These are phyloP conservation scores for Metarhizium guizhouense DNA, from an alignment of 2,329 filamentous ascomycete species.

Conservation along the genomic window DNA sequence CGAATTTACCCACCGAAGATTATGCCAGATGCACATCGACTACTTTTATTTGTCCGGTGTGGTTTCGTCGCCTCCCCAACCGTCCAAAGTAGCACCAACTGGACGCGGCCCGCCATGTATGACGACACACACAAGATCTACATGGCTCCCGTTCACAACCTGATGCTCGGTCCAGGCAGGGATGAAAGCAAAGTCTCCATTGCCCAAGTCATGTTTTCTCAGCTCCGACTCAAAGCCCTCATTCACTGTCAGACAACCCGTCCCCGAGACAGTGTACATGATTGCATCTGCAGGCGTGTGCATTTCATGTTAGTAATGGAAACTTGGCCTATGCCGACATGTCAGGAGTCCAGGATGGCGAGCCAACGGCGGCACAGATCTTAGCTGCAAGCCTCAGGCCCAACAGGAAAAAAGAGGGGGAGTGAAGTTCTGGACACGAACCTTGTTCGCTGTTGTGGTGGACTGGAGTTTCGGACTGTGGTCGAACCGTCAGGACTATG, in stretches of 20 bases:
- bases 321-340: background rate
- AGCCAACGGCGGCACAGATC: background rate
- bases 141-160: conserved; percentile 54
- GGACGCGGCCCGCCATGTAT: conserved; percentile 53
- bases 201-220: conserved; percentile 45
- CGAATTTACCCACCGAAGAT: background rate
- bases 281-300: conserved; percentile 48
- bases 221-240: conserved; percentile 41
- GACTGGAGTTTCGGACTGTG: conserved; percentile 51
- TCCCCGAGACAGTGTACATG: conserved; percentile 54
- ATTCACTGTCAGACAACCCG: conserved; percentile 50
- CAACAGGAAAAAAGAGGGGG: background rate
- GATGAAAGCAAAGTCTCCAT: conserved; percentile 62
- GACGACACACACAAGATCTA: conserved; percentile 56
- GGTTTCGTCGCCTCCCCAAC: conserved; percentile 47
- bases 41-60: conserved; percentile 9
- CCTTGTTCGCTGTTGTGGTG: conserved; percentile 64
- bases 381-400: background rate
- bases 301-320: background rate
- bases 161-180: conserved; percentile 65
- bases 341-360: background rate
- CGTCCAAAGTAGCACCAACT: conserved; percentile 51
- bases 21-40: background rate
- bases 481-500: conserved; percentile 53
- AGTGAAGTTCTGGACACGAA: conserved; percentile 20